Percentiles rank a stretch among this genome's conserved stretches.
These are phyloP conservation scores for Fusarium protoensiforme DNA, from an alignment of 2,329 filamentous ascomycete genomes.

Conservation along the genomic window DNA sequence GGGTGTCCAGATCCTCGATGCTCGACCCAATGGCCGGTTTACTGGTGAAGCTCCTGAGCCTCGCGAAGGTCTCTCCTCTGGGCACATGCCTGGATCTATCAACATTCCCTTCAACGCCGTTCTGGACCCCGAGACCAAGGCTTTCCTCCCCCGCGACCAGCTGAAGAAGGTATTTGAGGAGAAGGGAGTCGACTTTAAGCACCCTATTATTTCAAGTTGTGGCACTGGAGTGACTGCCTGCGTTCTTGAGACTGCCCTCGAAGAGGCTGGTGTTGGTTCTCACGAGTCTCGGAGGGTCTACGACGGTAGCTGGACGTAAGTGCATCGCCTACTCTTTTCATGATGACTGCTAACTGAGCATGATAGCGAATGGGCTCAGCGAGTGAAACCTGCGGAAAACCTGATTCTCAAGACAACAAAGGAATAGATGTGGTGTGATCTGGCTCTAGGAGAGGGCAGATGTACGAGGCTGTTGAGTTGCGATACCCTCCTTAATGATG, in stretches of 20 bases:
- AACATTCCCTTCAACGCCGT: constrained; percentile 84
- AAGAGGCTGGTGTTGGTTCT: constrained; percentile 79
- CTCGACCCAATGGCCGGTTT: constrained; percentile 82
- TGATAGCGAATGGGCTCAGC: constrained; percentile 73
- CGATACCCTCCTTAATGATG: constrained; percentile 48
- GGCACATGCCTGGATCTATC: constrained; percentile 90
- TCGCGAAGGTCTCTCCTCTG: constrained; percentile 84
- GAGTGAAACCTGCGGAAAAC: constrained; percentile 69
- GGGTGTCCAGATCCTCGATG: constrained; percentile 89
- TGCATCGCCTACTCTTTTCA: constrained; percentile 43
- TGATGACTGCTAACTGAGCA: constrained; percentile 42
- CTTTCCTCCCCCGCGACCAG: constrained; percentile 77
- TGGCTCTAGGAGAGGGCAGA: constrained; percentile 27
- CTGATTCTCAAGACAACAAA: constrained; percentile 67
- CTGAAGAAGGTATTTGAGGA: constrained; percentile 79
- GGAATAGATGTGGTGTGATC: constrained; percentile 24
- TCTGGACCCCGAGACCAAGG: constrained; percentile 85
- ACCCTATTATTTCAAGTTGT: constrained; percentile 87
- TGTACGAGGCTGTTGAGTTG: constrained; percentile 36
- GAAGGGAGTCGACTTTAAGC: constrained; percentile 82
- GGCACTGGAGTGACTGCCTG: constrained; percentile 95
- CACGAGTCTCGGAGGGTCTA: constrained; percentile 80
- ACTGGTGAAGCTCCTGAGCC: constrained; percentile 87
- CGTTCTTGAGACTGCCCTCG: constrained; percentile 87
- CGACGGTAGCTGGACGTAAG: constrained; percentile 98